These are phyloP conservation scores for Tubosaeta sp. DNA, from an alignment of 768 basidiomycete species.

Conservation along the genomic window DNA sequence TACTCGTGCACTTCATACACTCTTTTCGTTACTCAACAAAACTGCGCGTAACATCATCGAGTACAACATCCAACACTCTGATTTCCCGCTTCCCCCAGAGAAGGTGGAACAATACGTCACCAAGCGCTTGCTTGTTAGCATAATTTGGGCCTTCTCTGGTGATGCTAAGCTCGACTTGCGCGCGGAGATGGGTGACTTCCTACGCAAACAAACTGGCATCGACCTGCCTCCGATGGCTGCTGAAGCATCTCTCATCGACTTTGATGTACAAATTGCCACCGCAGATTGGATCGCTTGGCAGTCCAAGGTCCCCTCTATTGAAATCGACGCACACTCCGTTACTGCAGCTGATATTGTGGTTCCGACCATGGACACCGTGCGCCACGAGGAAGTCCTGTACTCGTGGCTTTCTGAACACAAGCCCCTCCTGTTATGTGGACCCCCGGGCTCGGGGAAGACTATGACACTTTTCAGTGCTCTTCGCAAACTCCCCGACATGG, in stretches of 20 bases:
- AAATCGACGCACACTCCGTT: slow-evolving; percentile 95
- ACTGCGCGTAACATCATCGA: slow-evolving; percentile 90
- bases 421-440: slow-evolving; percentile 95
- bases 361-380: slow-evolving; percentile 96
- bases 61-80: slow-evolving; percentile 91
- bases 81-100: slow-evolving; percentile 85
- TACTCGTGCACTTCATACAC: slow-evolving; percentile 88
- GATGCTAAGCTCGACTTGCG: slow-evolving; percentile 91
- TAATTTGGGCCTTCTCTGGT: slow-evolving; percentile 98
- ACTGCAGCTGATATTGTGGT: slow-evolving; percentile 96
- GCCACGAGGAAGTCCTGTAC: slow-evolving; percentile 97
- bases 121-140: slow-evolving; percentile 83
- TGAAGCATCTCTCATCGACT: slow-evolving; percentile 89
- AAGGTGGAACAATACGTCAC: slow-evolving; percentile 87
- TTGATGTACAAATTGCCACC: slow-evolving; percentile 80
- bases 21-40: slow-evolving; percentile 97
- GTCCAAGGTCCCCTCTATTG: slow-evolving; percentile 86
- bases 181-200: slow-evolving; percentile 83
- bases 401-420: slow-evolving; percentile 99
- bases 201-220: slow-evolving; percentile 81
- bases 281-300: slow-evolving; percentile 95
- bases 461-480: slow-evolving; percentile 99
- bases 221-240: slow-evolving; percentile 75
- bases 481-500: slow-evolving; percentile 96
- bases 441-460: slow-evolving; percentile 99